Conservation (phyloP, 106 monocot species). For the Dioscorea dumetorum region DNA sequence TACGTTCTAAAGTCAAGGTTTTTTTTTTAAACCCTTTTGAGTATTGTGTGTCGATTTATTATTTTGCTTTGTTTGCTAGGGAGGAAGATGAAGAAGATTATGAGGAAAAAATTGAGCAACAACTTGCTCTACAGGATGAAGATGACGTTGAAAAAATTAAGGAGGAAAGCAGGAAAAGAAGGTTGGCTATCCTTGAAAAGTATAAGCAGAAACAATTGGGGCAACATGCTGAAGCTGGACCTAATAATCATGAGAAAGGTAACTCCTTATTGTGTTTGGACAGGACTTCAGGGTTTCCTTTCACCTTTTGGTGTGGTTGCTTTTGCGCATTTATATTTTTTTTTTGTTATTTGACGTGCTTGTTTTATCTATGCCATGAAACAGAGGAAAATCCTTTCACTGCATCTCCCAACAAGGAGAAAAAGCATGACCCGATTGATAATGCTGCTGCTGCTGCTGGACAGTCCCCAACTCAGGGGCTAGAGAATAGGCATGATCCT, state of each 20-base stretch:
- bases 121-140: slow-evolving; percentile 73
- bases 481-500: slow-evolving; percentile 27
- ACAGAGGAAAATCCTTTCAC: slow-evolving; percentile 11
- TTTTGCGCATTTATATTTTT: background rate
- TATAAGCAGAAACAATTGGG: slow-evolving; percentile 56
- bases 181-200: slow-evolving; percentile 78
- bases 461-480: background rate
- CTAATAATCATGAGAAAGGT: slow-evolving; percentile 42
- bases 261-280: background rate
- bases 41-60: slow-evolving; percentile 1
- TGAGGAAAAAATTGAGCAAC: slow-evolving; percentile 68
- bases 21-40: background rate
- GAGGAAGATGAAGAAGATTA: slow-evolving; percentile 81
- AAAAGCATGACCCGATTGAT: background rate
- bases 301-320: background rate
- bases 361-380: background rate
- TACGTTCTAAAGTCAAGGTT: background rate
- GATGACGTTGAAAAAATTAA: slow-evolving; percentile 91
- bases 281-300: background rate
- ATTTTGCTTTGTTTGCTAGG: slow-evolving; percentile 22
- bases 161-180: slow-evolving; percentile 84
- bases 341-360: background rate
- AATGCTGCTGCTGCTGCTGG: slow-evolving; percentile 3
- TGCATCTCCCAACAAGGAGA: slow-evolving; percentile 7
- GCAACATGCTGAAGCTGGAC: slow-evolving; percentile 19